These are phyloP conservation scores for Jamesozyma lodderae DNA, from an alignment of 805 yeast species.

Conservation along the genomic window DNA sequence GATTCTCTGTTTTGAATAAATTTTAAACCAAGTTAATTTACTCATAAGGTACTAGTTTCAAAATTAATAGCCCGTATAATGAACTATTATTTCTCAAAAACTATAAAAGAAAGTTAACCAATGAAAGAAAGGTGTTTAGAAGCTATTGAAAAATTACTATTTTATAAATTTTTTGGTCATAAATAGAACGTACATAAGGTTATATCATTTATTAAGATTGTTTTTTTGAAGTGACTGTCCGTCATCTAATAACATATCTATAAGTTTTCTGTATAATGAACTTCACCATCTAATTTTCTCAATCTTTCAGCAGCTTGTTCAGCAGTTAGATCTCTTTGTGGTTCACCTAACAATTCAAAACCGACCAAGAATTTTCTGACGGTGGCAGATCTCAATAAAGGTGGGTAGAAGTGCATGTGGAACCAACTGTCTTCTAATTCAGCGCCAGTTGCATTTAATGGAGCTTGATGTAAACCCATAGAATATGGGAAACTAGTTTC, in stretches of 20 bases:
- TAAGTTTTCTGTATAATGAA: conserved; percentile 36
- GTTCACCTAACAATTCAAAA: conserved; percentile 56
- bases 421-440: conserved; percentile 44
- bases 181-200: too few relatives aligned
- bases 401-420: conserved; percentile 75
- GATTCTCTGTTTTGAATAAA: too few relatives aligned
- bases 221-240: conserved; percentile 4
- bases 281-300: conserved; percentile 33
- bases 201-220: not conserved
- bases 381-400: conserved; percentile 63
- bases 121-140: too few relatives aligned
- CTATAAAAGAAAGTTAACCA: too few relatives aligned
- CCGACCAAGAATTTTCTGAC: conserved; percentile 72
- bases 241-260: too few relatives aligned
- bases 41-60: too few relatives aligned
- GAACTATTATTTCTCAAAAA: too few relatives aligned
- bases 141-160: too few relatives aligned
- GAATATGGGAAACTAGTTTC: conserved; percentile 67
- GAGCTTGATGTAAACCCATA: conserved; percentile 77
- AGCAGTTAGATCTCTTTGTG: conserved; percentile 40
- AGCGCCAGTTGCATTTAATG: conserved; percentile 39
- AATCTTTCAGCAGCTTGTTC: conserved; percentile 34
- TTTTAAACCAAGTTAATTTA: too few relatives aligned
- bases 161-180: too few relatives aligned
- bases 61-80: too few relatives aligned